phyloP scores from a whole-genome alignment of 257 asterid genomes.

The Paraleonurus japonicus region DNA sequence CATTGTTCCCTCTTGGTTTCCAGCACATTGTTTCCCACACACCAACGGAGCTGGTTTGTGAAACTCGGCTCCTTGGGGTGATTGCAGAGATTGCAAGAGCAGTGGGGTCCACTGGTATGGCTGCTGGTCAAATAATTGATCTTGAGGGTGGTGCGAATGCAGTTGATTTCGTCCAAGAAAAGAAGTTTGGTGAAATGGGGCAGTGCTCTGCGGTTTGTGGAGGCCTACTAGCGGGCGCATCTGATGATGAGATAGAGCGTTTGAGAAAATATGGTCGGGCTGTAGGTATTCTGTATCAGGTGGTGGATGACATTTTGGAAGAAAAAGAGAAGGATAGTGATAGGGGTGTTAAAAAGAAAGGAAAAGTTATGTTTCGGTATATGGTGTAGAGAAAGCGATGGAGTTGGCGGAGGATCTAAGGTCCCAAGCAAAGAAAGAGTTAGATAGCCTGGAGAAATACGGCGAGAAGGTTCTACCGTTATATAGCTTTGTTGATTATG shows the following conservation, averaged over 20 bases:
- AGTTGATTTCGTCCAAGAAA: slow-evolving; percentile 73
- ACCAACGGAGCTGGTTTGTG: slow-evolving; percentile 72
- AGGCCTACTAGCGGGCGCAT: slow-evolving; percentile 82
- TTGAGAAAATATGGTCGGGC: slow-evolving; percentile 58
- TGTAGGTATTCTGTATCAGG: slow-evolving; percentile 56
- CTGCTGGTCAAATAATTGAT: slow-evolving; percentile 88
- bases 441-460: slow-evolving; percentile 63
- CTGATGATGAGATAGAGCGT: slow-evolving; percentile 74
- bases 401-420: slow-evolving; percentile 83
- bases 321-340: slow-evolving; percentile 36
- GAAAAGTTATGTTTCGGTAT: slow-evolving; percentile 70
- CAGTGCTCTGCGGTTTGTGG: slow-evolving; percentile 97
- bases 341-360: slow-evolving; percentile 31
- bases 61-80: slow-evolving; percentile 60
- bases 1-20: slow-evolving; percentile 92
- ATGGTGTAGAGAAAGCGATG: slow-evolving; percentile 86
- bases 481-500: slow-evolving; percentile 85
- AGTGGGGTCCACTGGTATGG: slow-evolving; percentile 98
- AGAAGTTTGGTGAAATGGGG: slow-evolving; percentile 93
- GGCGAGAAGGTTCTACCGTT: slow-evolving; percentile 78
- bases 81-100: slow-evolving; percentile 91
- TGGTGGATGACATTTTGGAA: slow-evolving; percentile 64
- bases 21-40: slow-evolving; percentile 88
- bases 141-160: slow-evolving; percentile 79
- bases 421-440: slow-evolving; percentile 66